These are phyloP conservation scores for Pleurotus sapidus DNA, from an alignment of 768 basidiomycete species.

Conservation along the genomic window DNA sequence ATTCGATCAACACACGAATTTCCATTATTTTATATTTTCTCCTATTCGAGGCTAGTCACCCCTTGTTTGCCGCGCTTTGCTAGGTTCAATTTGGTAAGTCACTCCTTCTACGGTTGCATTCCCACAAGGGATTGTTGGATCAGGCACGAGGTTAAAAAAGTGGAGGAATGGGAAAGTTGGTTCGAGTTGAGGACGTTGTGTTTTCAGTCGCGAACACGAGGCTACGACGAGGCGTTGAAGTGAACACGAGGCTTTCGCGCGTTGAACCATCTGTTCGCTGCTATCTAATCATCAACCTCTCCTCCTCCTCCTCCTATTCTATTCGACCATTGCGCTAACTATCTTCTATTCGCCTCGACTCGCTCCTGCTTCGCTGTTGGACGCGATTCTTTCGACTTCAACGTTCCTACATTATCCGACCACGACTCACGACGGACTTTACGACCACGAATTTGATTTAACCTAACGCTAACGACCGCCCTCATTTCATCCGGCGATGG, in stretches of 20 bases:
- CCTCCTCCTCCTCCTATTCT: constrained; percentile 1
- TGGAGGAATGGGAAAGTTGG: not conserved
- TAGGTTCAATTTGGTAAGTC: not conserved
- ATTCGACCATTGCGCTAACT: not conserved
- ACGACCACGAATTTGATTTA: not conserved
- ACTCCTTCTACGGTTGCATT: not conserved
- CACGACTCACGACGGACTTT: not conserved
- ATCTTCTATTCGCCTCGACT: not conserved
- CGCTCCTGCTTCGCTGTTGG: not conserved
- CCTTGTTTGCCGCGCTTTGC: not conserved
- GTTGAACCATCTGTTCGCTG: not conserved
- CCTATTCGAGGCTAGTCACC: not conserved
- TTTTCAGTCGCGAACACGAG: constrained; percentile 8
- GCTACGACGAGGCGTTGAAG: constrained; percentile 8
- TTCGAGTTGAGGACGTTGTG: constrained; percentile 2
- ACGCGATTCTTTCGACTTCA: not conserved
- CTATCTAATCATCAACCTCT: constrained; percentile 3
- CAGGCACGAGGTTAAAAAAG: constrained; percentile 8
- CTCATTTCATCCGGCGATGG: not conserved
- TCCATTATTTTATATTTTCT: not conserved
- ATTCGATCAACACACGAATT: not conserved
- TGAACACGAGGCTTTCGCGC: constrained; percentile 2
- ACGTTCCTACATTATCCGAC: not conserved
- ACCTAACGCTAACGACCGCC: not conserved
- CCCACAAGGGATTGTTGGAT: not conserved